Conservation (phyloP, 495 filamentous ascomycete species). For the Tuber melanosporum region DNA sequence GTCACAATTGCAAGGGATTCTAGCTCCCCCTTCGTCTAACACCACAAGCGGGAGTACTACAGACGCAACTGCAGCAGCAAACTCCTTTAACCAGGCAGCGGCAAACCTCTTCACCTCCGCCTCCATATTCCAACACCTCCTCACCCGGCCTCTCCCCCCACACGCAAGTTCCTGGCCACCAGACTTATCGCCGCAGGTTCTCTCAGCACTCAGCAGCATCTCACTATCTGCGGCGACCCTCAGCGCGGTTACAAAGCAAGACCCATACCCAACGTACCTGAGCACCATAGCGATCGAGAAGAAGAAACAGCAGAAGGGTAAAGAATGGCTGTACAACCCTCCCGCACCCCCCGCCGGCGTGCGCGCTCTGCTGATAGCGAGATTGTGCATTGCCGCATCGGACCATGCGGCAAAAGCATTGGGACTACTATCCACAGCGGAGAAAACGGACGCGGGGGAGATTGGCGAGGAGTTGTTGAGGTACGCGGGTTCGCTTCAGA, state of each 20-base stretch:
- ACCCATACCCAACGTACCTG: conserved; percentile 67
- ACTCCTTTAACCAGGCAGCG: conserved; percentile 65
- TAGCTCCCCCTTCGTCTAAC: conserved; percentile 15
- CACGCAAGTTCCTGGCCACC: conserved; percentile 26
- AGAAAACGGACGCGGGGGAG: conserved; percentile 43
- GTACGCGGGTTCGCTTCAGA: conserved; percentile 67
- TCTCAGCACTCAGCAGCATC: conserved; percentile 65
- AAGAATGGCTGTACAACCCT: conserved; percentile 37
- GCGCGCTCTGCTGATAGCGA: conserved; percentile 74
- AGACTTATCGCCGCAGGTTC: conserved; percentile 60
- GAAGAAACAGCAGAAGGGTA: conserved; percentile 10
- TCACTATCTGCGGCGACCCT: conserved; percentile 83
- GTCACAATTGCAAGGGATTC: conserved; percentile 45
- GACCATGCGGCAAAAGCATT: conserved; percentile 61
- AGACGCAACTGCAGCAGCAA: conserved; percentile 61
- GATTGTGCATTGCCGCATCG: conserved; percentile 72
- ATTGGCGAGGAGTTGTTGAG: conserved; percentile 58
- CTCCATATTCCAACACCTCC: conserved; percentile 66
- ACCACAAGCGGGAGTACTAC: conserved; percentile 50
- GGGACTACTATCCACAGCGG: conserved; percentile 47
- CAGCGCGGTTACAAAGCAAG: conserved; percentile 82
- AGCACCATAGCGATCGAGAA: conserved; percentile 9
- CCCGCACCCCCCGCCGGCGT: conserved; percentile 47
- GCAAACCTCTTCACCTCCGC: conserved; percentile 70
- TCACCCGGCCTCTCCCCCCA: conserved; percentile 37